Percentiles rank a stretch among this genome's conserved stretches.
Conservation (phyloP, 169 alveolate species). For the Condylostoma magnum region DNA sequence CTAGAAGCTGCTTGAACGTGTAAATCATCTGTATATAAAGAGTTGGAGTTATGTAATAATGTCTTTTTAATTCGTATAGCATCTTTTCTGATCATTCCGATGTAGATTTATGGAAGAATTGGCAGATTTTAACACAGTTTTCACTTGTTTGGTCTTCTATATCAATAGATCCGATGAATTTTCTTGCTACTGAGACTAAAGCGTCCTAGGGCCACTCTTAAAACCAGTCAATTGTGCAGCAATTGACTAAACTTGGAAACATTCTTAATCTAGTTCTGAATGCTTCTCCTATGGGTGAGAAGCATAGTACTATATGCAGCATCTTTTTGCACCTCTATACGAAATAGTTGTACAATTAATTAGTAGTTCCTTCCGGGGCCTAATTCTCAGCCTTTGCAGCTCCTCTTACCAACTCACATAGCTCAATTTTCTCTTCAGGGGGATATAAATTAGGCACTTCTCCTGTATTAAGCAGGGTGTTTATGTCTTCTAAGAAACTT, state of each 20-base stretch:
- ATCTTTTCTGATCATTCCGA: slow-evolving; percentile 71
- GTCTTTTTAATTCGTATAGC: slow-evolving; percentile 74
- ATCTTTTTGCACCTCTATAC: slow-evolving; percentile 74
- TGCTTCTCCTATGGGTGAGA: slow-evolving; percentile 89
- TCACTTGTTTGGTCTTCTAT: slow-evolving; percentile 76
- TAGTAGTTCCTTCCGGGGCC: slow-evolving; percentile 81
- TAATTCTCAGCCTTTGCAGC: slow-evolving; percentile 73
- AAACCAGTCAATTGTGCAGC: slow-evolving; percentile 91
- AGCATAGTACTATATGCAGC: slow-evolving; percentile 76
- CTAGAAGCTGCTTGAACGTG: slow-evolving; percentile 83
- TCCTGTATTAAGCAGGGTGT: slow-evolving; percentile 82
- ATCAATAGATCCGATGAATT: slow-evolving; percentile 72
- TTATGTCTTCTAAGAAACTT: slow-evolving; percentile 80
- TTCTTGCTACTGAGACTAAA: slow-evolving; percentile 84
- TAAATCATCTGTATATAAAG: slow-evolving; percentile 86
- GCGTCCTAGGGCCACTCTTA: slow-evolving; percentile 94
- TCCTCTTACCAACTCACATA: slow-evolving; percentile 75
- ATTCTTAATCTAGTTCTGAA: slow-evolving; percentile 81
- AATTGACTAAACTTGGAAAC: slow-evolving; percentile 87
- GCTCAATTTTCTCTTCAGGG: slow-evolving; percentile 81
- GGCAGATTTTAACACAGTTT: slow-evolving; percentile 80
- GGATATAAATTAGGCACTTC: slow-evolving; percentile 85
- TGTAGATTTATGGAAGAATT: slow-evolving; percentile 80
- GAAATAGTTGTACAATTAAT: slow-evolving; percentile 67
- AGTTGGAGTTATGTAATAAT: slow-evolving; percentile 90